phyloP scores from a whole-genome alignment of 208 protist genomes.

The Naegleria gruberi region DNA sequence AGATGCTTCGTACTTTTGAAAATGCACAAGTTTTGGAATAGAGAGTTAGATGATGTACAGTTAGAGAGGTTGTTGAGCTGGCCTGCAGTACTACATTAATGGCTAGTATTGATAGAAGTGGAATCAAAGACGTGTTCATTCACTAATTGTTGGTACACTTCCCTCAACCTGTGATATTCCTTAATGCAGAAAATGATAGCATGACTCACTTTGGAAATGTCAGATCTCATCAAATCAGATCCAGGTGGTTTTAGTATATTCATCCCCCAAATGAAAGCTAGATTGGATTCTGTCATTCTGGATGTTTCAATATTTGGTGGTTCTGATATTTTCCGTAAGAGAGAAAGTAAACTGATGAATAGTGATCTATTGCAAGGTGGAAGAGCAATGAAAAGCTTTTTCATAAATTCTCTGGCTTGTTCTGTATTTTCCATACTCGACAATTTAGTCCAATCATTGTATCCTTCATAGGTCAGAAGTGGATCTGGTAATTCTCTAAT shows the following conservation, averaged over 20 bases:
- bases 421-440: not conserved
- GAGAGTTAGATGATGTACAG: too few species aligned
- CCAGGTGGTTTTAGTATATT: not conserved
- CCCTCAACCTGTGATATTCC: not conserved
- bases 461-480: not conserved
- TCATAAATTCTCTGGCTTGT: not conserved
- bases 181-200: not conserved
- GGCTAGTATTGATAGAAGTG: too few species aligned
- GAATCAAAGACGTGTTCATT: too few species aligned
- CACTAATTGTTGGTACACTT: too few species aligned
- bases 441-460: not conserved
- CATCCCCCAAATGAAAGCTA: not conserved
- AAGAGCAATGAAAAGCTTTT: not conserved
- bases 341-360: not conserved
- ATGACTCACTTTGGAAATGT: not conserved
- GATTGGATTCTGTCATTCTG: not conserved
- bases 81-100: too few species aligned
- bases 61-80: too few species aligned
- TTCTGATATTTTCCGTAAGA: not conserved
- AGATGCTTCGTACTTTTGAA: too few species aligned
- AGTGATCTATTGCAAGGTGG: not conserved
- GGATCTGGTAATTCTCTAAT: not conserved
- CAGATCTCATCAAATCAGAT: not conserved
- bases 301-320: not conserved
- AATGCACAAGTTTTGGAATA: too few species aligned